Evolutionary conservation across 805 yeast genomes (phyloP), one percentile per base, ranked within the genome.

Genomic region (Zygotorulaspora chibaensis): DNA sequence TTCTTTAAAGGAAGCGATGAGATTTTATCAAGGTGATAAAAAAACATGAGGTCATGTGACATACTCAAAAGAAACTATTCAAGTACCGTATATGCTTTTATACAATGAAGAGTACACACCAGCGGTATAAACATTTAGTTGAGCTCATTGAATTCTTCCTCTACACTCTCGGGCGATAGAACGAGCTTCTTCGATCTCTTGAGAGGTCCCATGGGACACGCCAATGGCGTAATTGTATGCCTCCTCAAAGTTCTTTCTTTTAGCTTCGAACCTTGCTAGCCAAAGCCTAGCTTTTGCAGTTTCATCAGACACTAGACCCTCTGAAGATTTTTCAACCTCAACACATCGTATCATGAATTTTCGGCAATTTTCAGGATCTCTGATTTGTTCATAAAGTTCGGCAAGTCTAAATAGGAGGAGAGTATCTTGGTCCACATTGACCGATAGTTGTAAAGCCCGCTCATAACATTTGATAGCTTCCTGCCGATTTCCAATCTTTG

Each of bases 181-280:
- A 35, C 96, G 70, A 0, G 96, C 96, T 61, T 89, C 96, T 57
- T 89, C 96, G 15, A 89, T 79, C 58, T 86, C 95, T 46, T 82
- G 87, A 10, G 89, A 83, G n/a, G 84, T 77, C 25, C 91, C 95
- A 43, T 73, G 76, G 4, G 77, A 74, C 53, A 88, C 73, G 46
- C 81, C 86, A 44, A 79, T 76, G 1, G 96, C 93, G 59, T 84
- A 79, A 41, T 74, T 78, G 50, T 81, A 81, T 0, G 96, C 96
- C 45, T 70, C 74, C 39, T 79, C 79, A 70, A 76, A 89, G 49
- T 80, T 77, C 11, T 75, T 70, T 34, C 67, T 65, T 13, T 71
- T 71, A 48, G 82, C 64, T 38, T 88, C 90, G 52, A 75, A 68
- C 42, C 80, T 75, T 1, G 96, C 95, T 20, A 90, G 67, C 97